Percentiles rank a stretch among this genome's conserved stretches.
Conservation (phyloP, 345 rosid species). For the Salix caprea region DNA sequence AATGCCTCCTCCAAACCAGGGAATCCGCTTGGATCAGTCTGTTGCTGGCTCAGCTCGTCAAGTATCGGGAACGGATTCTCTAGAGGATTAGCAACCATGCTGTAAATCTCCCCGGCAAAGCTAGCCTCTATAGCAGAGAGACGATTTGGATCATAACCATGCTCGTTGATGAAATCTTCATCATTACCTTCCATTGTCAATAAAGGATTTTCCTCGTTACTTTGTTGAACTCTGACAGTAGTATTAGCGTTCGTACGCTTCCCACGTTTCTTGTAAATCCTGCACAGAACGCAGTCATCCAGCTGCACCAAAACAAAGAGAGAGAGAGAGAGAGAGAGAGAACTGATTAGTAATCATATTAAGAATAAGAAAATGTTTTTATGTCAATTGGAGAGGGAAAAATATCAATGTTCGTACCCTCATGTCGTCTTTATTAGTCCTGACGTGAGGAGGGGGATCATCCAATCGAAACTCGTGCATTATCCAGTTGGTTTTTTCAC, state of each 20-base stretch:
- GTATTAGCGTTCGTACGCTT: not conserved
- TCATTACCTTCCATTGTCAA: not conserved
- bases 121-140: not conserved
- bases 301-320: conserved; percentile 7
- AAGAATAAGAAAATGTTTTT: not conserved
- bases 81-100: not conserved
- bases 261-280: conserved; percentile 13
- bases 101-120: not conserved
- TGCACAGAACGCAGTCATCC: conserved; percentile 28
- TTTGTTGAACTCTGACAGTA: not conserved
- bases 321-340: not conserved
- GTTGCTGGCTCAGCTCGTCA: not conserved
- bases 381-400: not conserved
- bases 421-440: conserved; percentile 11
- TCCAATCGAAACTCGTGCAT: conserved; percentile 24
- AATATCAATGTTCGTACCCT: not conserved
- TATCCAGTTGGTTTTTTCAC: conserved; percentile 26
- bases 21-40: not conserved
- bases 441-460: not conserved
- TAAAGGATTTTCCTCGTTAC: not conserved
- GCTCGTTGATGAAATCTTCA: not conserved
- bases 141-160: not conserved
- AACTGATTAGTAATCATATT: not conserved
- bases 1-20: not conserved
- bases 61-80: not conserved